Base-by-base conservation (phyloP, 2,329 filamentous ascomycete species). In the Huntiella abstrusa region DNA sequence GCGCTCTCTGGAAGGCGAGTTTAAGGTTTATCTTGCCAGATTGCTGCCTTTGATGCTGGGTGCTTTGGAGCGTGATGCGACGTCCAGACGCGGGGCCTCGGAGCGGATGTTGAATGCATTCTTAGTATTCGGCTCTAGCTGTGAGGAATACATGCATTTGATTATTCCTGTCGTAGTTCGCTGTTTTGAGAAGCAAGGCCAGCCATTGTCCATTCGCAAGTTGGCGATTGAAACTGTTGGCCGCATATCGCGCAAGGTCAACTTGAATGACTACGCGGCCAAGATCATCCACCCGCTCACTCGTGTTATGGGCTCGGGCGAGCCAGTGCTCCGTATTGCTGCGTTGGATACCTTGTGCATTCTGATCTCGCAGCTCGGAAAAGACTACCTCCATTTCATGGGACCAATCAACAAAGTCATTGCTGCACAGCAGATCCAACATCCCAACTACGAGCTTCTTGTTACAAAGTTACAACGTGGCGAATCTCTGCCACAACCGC, bases 81-180 rank as follows among this genome's bases (percentile, higher is more conserved):
- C 81, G 1, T 65, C 71, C 1, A 81, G 84, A 56, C 73, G 85
- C n/a, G 71, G 75, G 11, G 81, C 86, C 2, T 93, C 87, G 0
- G 86, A 95, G 58, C 80, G 81, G 54, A 87, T 98, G 3, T 68
- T 99, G 17, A 91, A 96, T 58, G 87, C 88, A 0, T 94, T 99
- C 60, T 66, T 98, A 22, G 83, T 98, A 1, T 98, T 98, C 58
- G 92, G 92, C 1, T 80, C 87, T 0, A 96, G 87, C 56, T 83
- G 83, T 8, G 91, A 98, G 59, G 91, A 98, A 59, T 98, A 98
- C 60, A 98, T 98, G 91, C 91, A 98, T 59, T 70, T 98, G 45
- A 96, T 99, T 53, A 84, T 98, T 44, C 91, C 91, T 0, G 85
- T 93, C 33, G 86, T 98, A 56, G 87, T 98, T 6, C 78, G 82